Evolutionary conservation across 1,284 basidiomycete species (phyloP), one percentile per base, ranked within the genome.

Genomic region (Boletus smithii): DNA sequence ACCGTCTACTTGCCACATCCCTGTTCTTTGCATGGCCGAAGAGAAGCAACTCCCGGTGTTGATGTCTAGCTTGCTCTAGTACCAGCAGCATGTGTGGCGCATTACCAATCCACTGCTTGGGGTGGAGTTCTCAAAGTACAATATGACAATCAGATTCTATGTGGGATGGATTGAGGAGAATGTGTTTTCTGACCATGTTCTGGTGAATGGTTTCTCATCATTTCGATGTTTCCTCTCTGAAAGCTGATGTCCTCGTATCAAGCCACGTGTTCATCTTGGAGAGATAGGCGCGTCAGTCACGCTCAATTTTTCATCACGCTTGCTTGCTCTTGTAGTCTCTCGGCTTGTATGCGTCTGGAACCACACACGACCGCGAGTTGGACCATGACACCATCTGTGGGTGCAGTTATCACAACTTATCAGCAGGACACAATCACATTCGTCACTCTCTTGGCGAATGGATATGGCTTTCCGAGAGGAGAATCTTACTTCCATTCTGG

Each of bases 1-100:
- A 1, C 43, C 50, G 2, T 37, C 50, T 7, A 22, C 4, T 4
- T 53, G 50, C 26, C 31, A 48, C 13, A 27, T 42, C n/a, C 40
- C 40, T 8, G 3, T 42, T 16, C 22, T 42, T 10, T 50, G 49
- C 35, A 50, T 48, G 50, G 34, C 38, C 8, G 27, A 52, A 8
- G 31, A 42, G 34, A 34, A 53, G 5, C 30, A 38, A 23, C 17
- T 51, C 0, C 50, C 50, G 0, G 31, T 48, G 14, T 13, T 34
- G n/a, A 39, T 51, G 42, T 53, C 44, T 16, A 48, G 43, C 30
- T 34, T 53, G 18, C 50, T 48, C 7, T 53, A 51, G n/a, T n/a
- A n/a, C 9, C 50, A 51, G 30, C 49, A 50, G 24, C 42, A 42
- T 6, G 38, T 52, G 10, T 51, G 50, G 50, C 26, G 11, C 33